Evolutionary conservation across 2,329 filamentous ascomycete species (phyloP), one percentile per base, ranked within the genome.

Genomic region (Stagonosporopsis vannaccii): DNA sequence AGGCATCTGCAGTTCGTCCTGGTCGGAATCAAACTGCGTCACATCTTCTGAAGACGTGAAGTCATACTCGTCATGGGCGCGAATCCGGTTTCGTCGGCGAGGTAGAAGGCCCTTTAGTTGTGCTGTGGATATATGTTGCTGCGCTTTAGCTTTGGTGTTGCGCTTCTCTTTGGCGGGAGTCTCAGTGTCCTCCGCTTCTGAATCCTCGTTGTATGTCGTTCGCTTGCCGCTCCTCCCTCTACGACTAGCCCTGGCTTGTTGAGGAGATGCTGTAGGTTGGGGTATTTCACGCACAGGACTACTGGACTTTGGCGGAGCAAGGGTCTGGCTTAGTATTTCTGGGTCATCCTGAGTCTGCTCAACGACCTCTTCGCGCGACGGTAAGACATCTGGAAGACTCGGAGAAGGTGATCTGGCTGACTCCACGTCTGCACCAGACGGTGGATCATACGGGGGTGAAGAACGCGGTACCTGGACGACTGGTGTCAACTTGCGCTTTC

Each of bases 101-200:
- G 80, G 80, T 15, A 82, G 70, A 7, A 82, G 63, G 6, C 73
- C 70, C 58, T 80, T 79, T 19, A 82, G 67, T 23, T 76, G 75
- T 3, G 79, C 78, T 23, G 80, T 81, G 7, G 78, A 78, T 32
- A 75, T 68, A 26, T 75, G 59, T 17, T 66, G 66, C 53, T 75
- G 62, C 48, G 70, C 63, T 47, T 72, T 67, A 55, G 61, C 64
- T 58, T 63, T 65, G 11, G 36, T 36, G 6, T 49, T 49, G 39
- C 59, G 54, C 37, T 59, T 67, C 19, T 62, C 56, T 28, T 61
- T 69, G 2, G 56, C 62, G 26, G 66, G 62, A 17, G 65, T 67
- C 35, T 69, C 65, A 23, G 62, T 67, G 39, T 67, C 62, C 28
- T 67, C 68, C 19, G 42, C 57, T 17, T 67, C 66, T 12, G 64